Base-by-base conservation (phyloP, 2,329 filamentous ascomycete genomes). In the Bipolaris zeicola region DNA sequence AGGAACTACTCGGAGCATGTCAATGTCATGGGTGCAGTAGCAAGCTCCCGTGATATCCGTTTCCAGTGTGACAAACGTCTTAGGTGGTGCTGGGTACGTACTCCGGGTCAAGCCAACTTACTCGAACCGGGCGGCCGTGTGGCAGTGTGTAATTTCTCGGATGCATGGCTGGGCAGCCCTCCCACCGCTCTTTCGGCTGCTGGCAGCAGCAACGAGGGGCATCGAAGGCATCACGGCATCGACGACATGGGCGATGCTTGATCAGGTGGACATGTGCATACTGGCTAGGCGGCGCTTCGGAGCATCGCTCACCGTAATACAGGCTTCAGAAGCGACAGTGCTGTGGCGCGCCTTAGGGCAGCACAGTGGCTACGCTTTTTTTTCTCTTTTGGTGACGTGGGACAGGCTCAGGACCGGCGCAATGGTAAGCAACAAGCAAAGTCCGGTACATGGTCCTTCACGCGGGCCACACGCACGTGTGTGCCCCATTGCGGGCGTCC, bases 221-320 rank as follows among this genome's bases (percentile, higher is more conserved):
- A 16, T 47, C 28, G 28, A 31, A 31, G 28, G 28, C 28, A 31
- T 31, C 28, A 31, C 28, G 28, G 28, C 28, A 31, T 31, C 28
- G 28, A 31, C 28, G 28, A 31, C 28, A 31, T 56, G 31, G 49
- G 39, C 49, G 14, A 16, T 26, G 14, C 43, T 39, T 53, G 57
- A 59, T 69, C 69, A 72, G 64, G 55, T 70, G 68, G 60, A 52
- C 58, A 50, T 49, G 49, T 63, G 55, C 63, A 60, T 62, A 55
- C 38, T 34, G 39, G 31, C 34, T 50, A 63, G 60, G 47, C 53
- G 53, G 24, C 49, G 49, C 34, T 60, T 48, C 58, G 60, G 62
- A 64, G 62, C 44, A 56, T 52, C 47, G 53, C 56, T 55, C 51
- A 61, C 66, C 68, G 67, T 62, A 50, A 39, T 43, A 45, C 13